A percentile compares a stretch with the other conserved stretches of the same genome.
These are phyloP conservation scores for Eucalyptus cloeziana DNA, from an alignment of 345 rosid species.

Conservation along the genomic window DNA sequence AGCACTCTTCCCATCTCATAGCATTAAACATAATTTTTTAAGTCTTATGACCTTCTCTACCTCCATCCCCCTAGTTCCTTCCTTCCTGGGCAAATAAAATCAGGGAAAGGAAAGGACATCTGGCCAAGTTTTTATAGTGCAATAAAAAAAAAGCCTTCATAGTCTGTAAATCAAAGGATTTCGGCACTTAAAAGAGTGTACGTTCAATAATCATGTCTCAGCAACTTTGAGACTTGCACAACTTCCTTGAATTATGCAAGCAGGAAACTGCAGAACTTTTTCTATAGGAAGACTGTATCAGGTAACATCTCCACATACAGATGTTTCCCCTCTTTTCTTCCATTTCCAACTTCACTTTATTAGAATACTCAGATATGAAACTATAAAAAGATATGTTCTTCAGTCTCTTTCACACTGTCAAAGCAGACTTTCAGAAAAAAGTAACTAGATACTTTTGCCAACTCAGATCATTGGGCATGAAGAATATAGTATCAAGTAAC, in stretches of 20 bases:
- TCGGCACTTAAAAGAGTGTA: not conserved
- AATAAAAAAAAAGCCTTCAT: not conserved
- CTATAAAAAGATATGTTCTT: not conserved
- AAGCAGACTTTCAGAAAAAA: not conserved
- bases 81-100: not conserved
- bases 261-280: slow-evolving; percentile 67
- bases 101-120: not conserved
- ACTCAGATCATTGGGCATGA: not conserved
- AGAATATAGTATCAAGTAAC: not conserved
- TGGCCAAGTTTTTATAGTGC: not conserved
- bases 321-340: slow-evolving; percentile 98
- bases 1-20: not conserved
- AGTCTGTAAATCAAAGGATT: not conserved
- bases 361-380: not conserved
- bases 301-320: slow-evolving; percentile 67
- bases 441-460: not conserved
- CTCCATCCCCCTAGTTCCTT: not conserved
- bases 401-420: not conserved
- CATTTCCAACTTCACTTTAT: not conserved
- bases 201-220: slow-evolving; percentile 22
- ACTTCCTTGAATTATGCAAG: slow-evolving; percentile 53
- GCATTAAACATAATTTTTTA: not conserved
- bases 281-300: slow-evolving; percentile 93
- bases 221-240: slow-evolving; percentile 58
- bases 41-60: not conserved